Percentiles rank a stretch among this genome's conserved stretches.
Evolutionary conservation across 139 green algal genomes (phyloP).

Genomic region (Micractinium sp.): DNA sequence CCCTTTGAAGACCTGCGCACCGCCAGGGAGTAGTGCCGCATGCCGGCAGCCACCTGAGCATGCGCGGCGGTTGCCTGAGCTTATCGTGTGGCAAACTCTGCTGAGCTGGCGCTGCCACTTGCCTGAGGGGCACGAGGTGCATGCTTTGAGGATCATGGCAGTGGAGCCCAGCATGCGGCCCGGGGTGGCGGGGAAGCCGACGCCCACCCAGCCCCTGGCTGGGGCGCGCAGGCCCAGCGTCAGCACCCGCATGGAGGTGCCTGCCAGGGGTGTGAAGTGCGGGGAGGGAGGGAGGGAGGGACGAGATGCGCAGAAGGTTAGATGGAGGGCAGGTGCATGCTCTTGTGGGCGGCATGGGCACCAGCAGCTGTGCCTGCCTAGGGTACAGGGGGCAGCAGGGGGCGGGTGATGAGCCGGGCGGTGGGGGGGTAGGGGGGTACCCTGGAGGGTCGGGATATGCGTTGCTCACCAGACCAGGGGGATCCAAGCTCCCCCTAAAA

Average conservation of each 20-base stretch:
- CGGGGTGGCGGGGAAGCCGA: slow-evolving; percentile 49
- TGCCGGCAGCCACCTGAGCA: too few relatives aligned
- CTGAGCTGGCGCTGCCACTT: neutral
- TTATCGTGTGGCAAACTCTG: too few relatives aligned
- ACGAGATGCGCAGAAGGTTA: neutral
- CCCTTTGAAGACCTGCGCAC: too few relatives aligned
- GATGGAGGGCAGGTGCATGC: neutral
- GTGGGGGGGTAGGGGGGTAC: too few relatives aligned
- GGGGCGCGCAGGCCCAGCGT: neutral
- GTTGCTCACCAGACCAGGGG: too few relatives aligned
- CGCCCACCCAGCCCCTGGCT: slow-evolving; percentile 38
- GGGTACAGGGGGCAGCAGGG: too few relatives aligned
- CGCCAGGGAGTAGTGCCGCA: too few relatives aligned
- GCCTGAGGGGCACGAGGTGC: neutral
- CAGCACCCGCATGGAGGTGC: neutral
- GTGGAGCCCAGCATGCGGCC: slow-evolving; percentile 41
- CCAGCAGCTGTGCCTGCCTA: too few relatives aligned
- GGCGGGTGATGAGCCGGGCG: too few relatives aligned
- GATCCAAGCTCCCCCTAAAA: too few relatives aligned
- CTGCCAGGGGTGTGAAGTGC: neutral
- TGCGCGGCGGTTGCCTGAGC: too few relatives aligned
- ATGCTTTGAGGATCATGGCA: slow-evolving; percentile 41
- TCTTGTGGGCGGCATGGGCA: neutral
- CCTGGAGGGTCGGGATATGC: too few relatives aligned
- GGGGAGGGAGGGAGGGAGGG: neutral